Conservation (phyloP, 2,329 filamentous ascomycete species). For the Fusarium transvaalense region DNA sequence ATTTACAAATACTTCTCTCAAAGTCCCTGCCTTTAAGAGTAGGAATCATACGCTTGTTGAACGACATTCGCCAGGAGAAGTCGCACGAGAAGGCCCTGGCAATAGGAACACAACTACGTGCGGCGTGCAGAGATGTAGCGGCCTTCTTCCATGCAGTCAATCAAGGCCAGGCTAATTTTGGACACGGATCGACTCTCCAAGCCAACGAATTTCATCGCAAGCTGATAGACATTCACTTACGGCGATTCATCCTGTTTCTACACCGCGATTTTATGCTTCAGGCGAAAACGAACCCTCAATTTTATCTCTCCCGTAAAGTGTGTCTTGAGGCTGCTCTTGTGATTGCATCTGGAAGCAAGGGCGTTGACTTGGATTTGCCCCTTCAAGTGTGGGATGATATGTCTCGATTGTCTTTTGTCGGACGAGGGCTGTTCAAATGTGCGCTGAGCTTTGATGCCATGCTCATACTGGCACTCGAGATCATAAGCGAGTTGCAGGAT, state of each 20-base stretch:
- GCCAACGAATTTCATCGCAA: conserved; percentile 43
- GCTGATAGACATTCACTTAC: conserved; percentile 44
- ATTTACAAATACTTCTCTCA: conserved; percentile 40
- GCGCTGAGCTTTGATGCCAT: conserved; percentile 46
- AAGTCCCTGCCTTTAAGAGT: conserved; percentile 43
- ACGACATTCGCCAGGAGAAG: conserved; percentile 41
- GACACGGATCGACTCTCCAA: conserved; percentile 15
- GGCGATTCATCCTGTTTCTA: conserved; percentile 47
- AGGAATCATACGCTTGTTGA: conserved; percentile 39
- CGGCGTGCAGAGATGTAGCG: conserved; percentile 42
- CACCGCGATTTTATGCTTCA: conserved; percentile 49
- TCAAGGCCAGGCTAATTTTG: not conserved
- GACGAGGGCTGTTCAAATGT: conserved; percentile 47
- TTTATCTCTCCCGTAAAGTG: conserved; percentile 46
- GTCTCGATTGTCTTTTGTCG: conserved; percentile 44
- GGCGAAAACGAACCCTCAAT: conserved; percentile 38
- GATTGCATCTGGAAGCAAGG: conserved; percentile 39
- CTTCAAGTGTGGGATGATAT: conserved; percentile 40
- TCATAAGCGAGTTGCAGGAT: conserved; percentile 46
- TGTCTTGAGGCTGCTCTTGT: conserved; percentile 46
- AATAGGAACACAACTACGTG: conserved; percentile 39
- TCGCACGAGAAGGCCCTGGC: conserved; percentile 39
- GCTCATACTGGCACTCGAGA: conserved; percentile 41
- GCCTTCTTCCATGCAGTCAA: conserved; percentile 39
- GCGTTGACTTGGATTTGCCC: conserved; percentile 26